These are phyloP conservation scores for Heritiera fomes DNA, from an alignment of 345 rosid species.

Conservation along the genomic window DNA sequence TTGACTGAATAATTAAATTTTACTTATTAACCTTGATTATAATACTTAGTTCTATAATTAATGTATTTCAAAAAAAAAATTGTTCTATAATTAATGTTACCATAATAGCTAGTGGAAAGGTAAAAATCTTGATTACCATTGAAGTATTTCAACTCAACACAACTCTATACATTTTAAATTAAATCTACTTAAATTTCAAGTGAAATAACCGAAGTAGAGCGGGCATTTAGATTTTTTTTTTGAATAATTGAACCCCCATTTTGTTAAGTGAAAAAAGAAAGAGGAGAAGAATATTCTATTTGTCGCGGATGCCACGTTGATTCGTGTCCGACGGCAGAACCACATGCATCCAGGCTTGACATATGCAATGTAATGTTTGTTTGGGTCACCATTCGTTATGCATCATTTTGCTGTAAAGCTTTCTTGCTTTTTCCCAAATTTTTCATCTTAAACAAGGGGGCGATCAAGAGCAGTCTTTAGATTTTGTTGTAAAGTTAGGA, in stretches of 20 bases:
- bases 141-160: too few species aligned
- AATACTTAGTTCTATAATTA: too few species aligned
- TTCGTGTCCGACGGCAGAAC: neutral
- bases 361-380: neutral
- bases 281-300: too few species aligned
- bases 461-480: neutral
- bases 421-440: neutral
- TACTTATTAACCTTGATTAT: neutral
- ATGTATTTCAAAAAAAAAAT: too few species aligned
- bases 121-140: too few species aligned
- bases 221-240: too few species aligned
- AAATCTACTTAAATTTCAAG: neutral
- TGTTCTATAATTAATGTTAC: too few species aligned
- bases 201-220: neutral
- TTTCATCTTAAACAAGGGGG: neutral
- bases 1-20: neutral
- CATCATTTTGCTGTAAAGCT: neutral
- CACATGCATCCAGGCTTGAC: neutral
- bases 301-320: too few species aligned
- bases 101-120: too few species aligned
- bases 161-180: neutral
- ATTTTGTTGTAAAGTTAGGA: neutral
- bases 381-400: neutral
- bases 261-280: too few species aligned
- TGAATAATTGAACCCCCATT: neutral